A percentile compares a stretch with the other conserved stretches of the same genome.
phyloP scores from a whole-genome alignment of 2,329 filamentous ascomycete genomes.

The Talaromyces islandicus region DNA sequence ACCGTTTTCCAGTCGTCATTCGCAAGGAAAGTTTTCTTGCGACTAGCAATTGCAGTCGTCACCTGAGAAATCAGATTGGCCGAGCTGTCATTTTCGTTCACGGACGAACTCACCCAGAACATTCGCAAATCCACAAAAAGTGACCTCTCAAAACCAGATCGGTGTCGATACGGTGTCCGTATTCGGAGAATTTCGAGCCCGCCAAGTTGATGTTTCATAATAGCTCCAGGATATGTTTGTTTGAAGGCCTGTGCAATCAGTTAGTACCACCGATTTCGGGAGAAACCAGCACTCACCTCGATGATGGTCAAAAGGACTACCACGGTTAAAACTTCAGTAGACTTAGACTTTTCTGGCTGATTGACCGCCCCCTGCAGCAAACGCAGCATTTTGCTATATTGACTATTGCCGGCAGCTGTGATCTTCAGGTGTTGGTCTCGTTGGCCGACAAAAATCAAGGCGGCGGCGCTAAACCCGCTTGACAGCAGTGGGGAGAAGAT shows the following conservation, averaged over 20 bases:
- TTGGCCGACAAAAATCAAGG: constrained; percentile 18
- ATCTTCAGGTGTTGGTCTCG: constrained; percentile 15
- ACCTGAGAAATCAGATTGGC: constrained; percentile 11
- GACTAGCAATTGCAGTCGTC: constrained; percentile 18
- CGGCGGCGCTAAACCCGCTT: constrained; percentile 19
- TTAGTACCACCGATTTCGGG: not conserved
- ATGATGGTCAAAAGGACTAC: constrained; percentile 20
- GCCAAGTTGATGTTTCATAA: constrained; percentile 20
- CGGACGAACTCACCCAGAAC: constrained; percentile 18
- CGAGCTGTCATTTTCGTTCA: not conserved
- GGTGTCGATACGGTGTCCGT: constrained; percentile 20
- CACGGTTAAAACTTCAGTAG: constrained; percentile 19
- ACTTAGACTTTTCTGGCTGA: constrained; percentile 14
- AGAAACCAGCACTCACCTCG: constrained; percentile 13
- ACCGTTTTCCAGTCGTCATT: constrained; percentile 20
- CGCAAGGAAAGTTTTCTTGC: constrained; percentile 20
- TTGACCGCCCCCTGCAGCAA: constrained; percentile 16
- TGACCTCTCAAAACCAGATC: constrained; percentile 19
- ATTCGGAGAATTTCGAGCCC: constrained; percentile 18
- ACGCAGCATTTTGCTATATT: constrained; percentile 16
- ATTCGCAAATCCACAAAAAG: constrained; percentile 22
- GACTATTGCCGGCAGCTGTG: constrained; percentile 16
- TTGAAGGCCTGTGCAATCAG: constrained; percentile 17
- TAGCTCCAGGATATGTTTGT: constrained; percentile 19
- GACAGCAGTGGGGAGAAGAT: constrained; percentile 19